Conservation (phyloP, 163 green algal species). For the Chloromonas sp. region DNA sequence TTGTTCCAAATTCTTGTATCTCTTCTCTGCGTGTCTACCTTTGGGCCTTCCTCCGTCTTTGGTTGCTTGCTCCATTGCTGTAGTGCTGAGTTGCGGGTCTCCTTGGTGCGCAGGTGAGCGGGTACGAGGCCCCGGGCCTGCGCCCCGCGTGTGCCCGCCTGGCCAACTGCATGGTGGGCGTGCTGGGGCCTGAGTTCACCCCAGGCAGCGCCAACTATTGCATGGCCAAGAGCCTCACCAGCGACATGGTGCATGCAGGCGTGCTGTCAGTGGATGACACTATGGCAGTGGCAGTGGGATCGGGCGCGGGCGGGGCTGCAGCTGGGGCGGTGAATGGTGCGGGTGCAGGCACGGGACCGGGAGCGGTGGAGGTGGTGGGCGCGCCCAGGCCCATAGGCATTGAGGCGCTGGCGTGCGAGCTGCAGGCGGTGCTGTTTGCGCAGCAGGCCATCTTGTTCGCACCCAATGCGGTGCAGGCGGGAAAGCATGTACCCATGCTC, state of each 20-base stretch:
- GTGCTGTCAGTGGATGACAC: slow-evolving; percentile 12
- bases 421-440: slow-evolving; percentile 79
- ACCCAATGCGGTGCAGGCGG: slow-evolving; percentile 64
- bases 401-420: slow-evolving; percentile 36
- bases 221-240: slow-evolving; percentile 8
- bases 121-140: slow-evolving; percentile 42
- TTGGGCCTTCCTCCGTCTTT: no score
- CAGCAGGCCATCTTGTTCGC: slow-evolving; percentile 93
- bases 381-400: slow-evolving; percentile 15
- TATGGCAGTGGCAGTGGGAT: not conserved
- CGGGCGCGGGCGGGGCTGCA: slow-evolving; percentile 3
- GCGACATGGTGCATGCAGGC: slow-evolving; percentile 6
- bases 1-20: slow-evolving; percentile 4
- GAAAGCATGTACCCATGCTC: slow-evolving; percentile 58
- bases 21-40: not conserved
- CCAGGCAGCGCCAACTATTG: slow-evolving; percentile 36
- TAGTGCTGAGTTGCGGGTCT: no score
- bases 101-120: not conserved
- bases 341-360: no score
- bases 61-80: no score
- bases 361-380: slow-evolving; percentile 22
- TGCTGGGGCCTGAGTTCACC: slow-evolving; percentile 81
- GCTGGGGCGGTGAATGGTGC: not conserved
- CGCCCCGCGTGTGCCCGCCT: slow-evolving; percentile 65
- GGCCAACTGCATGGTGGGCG: slow-evolving; percentile 81